Evolutionary conservation across 495 filamentous ascomycete species (phyloP).

Genomic region (Schizothecium vesticola): DNA sequence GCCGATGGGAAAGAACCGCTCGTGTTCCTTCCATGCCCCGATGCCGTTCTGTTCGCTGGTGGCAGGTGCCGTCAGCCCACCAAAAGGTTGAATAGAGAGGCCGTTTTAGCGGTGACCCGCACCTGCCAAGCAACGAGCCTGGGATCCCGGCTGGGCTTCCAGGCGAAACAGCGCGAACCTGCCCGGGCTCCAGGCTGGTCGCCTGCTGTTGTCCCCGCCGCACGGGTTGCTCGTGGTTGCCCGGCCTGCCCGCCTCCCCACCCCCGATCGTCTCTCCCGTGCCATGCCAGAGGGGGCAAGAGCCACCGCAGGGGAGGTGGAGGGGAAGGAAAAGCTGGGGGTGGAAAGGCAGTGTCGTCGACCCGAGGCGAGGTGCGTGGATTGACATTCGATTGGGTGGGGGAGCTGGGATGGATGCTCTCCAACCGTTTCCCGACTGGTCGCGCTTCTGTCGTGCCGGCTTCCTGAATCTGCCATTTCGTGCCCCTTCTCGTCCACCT

Average conservation of each 20-base stretch:
- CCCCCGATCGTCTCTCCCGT: neutral
- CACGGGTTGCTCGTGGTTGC: too few species aligned
- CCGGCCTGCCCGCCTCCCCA: neutral
- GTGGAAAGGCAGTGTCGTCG: neutral
- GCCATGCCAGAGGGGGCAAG: neutral
- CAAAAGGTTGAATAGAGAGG: neutral
- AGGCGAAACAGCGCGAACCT: neutral
- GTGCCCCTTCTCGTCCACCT: neutral
- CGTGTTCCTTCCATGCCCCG: neutral
- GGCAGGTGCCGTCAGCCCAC: neutral
- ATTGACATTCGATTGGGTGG: neutral
- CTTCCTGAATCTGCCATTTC: neutral
- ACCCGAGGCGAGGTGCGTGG: neutral
- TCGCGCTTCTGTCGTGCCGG: conserved; percentile 1
- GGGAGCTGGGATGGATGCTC: neutral
- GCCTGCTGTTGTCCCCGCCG: too few species aligned
- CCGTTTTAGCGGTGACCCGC: neutral
- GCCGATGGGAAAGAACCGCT: neutral
- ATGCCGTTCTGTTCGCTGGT: neutral
- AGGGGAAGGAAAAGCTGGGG: neutral
- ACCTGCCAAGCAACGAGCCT: neutral
- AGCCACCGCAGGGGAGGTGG: neutral
- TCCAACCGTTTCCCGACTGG: conserved; percentile 12
- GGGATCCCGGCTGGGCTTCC: neutral
- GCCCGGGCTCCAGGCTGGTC: neutral